Evolutionary conservation across 495 filamentous ascomycete species (phyloP), one percentile per base, ranked within the genome.

Genomic region (Xanthoparmelia taractica): DNA sequence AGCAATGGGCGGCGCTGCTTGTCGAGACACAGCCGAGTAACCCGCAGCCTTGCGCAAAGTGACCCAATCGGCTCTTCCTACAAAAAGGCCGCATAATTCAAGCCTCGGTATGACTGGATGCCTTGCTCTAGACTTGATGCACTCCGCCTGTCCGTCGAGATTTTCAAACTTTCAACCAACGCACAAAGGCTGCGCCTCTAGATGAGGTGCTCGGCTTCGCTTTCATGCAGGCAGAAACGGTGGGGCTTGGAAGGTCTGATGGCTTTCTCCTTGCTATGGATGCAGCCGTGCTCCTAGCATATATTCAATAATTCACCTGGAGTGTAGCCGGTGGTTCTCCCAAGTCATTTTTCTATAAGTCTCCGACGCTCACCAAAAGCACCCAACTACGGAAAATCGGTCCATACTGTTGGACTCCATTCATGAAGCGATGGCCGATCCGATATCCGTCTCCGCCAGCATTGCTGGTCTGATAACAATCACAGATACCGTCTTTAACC

Each of bases 401-500:
- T 25, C 23, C 43, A 20, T 8, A 45, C n/a, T 18, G 43, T 3
- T 12, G 5, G 12, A 23, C 5, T n/a, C 8, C 41, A 6, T 20
- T 2, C 41, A 45, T 20, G 4, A 36, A 60, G 17, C 8, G 15
- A 74, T 73, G 73, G 67, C 68, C 23, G 74, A 78, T 40, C 70
- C 66, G 4, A 48, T 78, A 10, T 75, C 72, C 11, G 63, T 77
- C 34, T 60, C 75, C 8, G 71, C 70, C 13, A 73, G 72, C 55
- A 69, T 76, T 48, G 71, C 72, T 23, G 74, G 74, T 12, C 66
- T 77, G 1, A 61, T 77, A n/a, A 65, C 64, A 8, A 55, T 78
- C 18, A 71, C 68, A 11, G 74, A 78, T 29, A 20, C 64, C 1
- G 66, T 77, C 18, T 70, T 76, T 27, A 34, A 57, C 15, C 56